phyloP scores from a whole-genome alignment of 2,329 filamentous ascomycete genomes.

The Daldinia sp. region DNA sequence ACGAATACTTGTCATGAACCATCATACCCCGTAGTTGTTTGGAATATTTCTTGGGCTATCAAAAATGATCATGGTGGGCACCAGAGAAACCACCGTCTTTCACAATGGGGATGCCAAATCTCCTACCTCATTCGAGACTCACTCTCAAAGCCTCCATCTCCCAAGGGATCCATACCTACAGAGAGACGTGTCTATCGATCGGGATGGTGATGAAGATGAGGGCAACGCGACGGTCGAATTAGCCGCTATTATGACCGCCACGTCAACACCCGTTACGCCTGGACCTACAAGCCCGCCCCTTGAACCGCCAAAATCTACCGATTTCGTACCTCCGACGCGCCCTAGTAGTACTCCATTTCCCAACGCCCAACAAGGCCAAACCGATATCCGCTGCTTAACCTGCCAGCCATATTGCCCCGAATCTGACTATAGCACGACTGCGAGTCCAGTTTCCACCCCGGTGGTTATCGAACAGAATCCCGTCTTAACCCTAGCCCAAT shows the following conservation, averaged over 20 bases:
- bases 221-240: conserved; percentile 54
- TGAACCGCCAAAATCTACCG: conserved; percentile 56
- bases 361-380: conserved; percentile 59
- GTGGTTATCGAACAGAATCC: conserved; percentile 40
- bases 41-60: conserved; percentile 14
- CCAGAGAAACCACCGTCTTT: conserved; percentile 38
- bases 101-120: conserved; percentile 38
- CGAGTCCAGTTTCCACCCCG: conserved; percentile 40
- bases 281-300: conserved; percentile 62
- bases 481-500: conserved; percentile 55
- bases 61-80: conserved; percentile 40
- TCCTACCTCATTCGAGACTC: conserved; percentile 40
- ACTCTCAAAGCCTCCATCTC: conserved; percentile 38
- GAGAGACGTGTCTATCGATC: conserved; percentile 41
- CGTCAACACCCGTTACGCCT: conserved; percentile 64
- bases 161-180: conserved; percentile 42
- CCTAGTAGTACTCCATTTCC: conserved; percentile 69
- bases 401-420: conserved; percentile 49
- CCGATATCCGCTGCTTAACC: conserved; percentile 53
- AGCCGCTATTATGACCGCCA: conserved; percentile 55
- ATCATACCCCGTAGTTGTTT: conserved; percentile 22
- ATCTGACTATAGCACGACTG: conserved; percentile 41
- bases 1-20: conserved; percentile 38
- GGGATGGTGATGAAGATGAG: conserved; percentile 48
- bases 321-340: conserved; percentile 60